Evolutionary conservation across 1,284 basidiomycete species (phyloP), one percentile per base, ranked within the genome.

Genomic region (Cystobasidium slooffiae): DNA sequence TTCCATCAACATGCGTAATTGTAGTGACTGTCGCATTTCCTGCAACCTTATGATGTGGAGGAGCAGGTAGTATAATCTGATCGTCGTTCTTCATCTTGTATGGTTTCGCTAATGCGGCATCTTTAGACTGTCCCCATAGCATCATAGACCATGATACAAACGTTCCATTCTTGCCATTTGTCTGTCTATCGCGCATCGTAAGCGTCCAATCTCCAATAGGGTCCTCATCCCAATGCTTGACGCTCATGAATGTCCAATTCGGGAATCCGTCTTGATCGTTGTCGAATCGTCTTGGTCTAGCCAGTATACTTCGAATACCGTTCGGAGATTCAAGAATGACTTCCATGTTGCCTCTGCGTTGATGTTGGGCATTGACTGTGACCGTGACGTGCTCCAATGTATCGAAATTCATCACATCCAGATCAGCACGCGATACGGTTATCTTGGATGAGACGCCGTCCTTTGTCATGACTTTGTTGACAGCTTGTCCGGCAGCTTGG

Each of bases 201-300:
- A 99, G 87, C 0, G 88, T 93, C 97, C 97, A 99, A 7, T 89
- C 87, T 16, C 97, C 97, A n/a, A 94, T 82, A 0, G 95, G 91
- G 80, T 91, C 86, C 84, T 99, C 97, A 62, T 91, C 94, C 97
- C 97, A 99, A 82, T 99, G 97, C 83, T 99, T 99, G 72, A 99
- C 88, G 31, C 90, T 89, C 95, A 98, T 99, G 82, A 99, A 99
- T 22, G 88, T 91, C 97, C 97, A 99, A 0, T 94, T 95, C 37
- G 89, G 88, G 82, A 88, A 97, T 6, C 97, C 97, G 10, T 85
- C 86, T 4, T 80, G 82, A 14, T 88, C 90, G 59, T 84, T 82
- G 81, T 99, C 97, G 51, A 86, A 87, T 44, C 86, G 82, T 73
- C 97, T 87, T 65, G 86, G 86, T 12, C 88, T 87, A 24, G 91